These are phyloP conservation scores for Xylaria scruposa DNA, from an alignment of 495 filamentous ascomycete species.

Conservation along the genomic window DNA sequence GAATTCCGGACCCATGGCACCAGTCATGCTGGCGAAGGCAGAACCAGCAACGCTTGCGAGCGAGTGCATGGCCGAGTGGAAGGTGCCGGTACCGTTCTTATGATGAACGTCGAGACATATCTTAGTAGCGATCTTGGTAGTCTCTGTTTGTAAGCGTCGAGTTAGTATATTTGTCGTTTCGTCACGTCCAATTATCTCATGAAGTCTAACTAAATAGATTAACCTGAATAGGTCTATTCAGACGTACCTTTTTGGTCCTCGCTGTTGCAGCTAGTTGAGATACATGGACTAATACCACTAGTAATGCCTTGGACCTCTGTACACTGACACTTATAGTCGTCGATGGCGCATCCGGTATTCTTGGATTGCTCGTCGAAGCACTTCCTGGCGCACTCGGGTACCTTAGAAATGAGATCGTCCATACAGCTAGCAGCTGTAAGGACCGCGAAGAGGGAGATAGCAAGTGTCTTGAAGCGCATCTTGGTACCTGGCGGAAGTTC, in stretches of 20 bases:
- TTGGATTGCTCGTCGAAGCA: constrained; percentile 36
- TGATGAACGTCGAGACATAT: constrained; percentile 31
- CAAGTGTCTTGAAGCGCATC: constrained; percentile 37
- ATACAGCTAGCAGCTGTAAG: constrained; percentile 29
- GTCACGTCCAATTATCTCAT: constrained; percentile 34
- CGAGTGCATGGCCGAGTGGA: constrained; percentile 25
- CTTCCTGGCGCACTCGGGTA: constrained; percentile 38
- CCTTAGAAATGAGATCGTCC: constrained; percentile 32
- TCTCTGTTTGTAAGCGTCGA: constrained; percentile 34
- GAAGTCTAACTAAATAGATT: no score
- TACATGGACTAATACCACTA: constrained; percentile 28
- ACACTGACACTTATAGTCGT: constrained; percentile 40
- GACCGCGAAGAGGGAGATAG: constrained; percentile 31
- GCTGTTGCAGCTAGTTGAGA: constrained; percentile 29
- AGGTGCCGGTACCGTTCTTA: constrained; percentile 17
- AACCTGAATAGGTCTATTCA: no score
- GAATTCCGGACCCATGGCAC: background rate
- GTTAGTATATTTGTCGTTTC: constrained; percentile 31
- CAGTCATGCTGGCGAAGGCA: constrained; percentile 18
- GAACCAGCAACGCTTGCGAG: constrained; percentile 24
- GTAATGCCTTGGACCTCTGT: constrained; percentile 30
- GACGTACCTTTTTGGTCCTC: constrained; percentile 38
- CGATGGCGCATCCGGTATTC: constrained; percentile 32
- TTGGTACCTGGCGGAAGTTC: background rate
- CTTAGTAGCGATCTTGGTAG: constrained; percentile 19